A percentile compares a stretch with the other conserved stretches of the same genome.
Conservation (phyloP, 108 stramenopile genomes). For the Skeletonema grethae region DNA sequence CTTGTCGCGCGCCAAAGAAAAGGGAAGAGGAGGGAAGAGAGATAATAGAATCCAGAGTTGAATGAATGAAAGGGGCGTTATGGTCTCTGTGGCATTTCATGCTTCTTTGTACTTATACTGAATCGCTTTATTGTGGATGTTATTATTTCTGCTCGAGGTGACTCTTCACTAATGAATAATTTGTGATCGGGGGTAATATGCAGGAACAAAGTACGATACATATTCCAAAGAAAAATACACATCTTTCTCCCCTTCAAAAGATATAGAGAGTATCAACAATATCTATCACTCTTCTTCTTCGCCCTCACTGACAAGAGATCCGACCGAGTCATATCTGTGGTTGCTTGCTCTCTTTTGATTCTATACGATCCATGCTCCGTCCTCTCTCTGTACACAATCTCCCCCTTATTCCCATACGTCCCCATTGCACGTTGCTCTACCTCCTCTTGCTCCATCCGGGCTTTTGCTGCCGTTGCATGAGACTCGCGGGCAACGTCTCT, state of each 20-base stretch:
- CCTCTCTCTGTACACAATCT: conserved; percentile 75
- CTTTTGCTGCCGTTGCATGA: conserved; percentile 33
- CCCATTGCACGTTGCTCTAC: conserved; percentile 65
- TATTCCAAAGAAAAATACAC: background rate
- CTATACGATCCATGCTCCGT: conserved; percentile 81
- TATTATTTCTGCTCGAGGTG: too few species aligned
- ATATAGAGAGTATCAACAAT: conserved; percentile 49
- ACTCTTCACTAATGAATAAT: too few species aligned
- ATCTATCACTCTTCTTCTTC: conserved; percentile 85
- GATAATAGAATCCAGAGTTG: too few species aligned
- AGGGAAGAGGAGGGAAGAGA: too few species aligned
- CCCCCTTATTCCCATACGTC: conserved; percentile 54
- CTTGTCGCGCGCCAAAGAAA: background rate
- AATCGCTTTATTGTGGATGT: too few species aligned
- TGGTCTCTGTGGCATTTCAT: too few species aligned
- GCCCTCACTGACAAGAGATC: conserved; percentile 68
- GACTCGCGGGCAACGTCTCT: conserved; percentile 48
- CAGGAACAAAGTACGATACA: background rate
- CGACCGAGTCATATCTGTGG: conserved; percentile 48
- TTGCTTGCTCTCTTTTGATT: conserved; percentile 55
- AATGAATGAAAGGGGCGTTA: too few species aligned
- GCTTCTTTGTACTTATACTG: too few species aligned
- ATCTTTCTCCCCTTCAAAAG: too few species aligned
- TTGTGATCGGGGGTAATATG: background rate
- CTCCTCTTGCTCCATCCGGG: conserved; percentile 46